These are phyloP conservation scores for Sambucus nigra DNA, from an alignment of 129 eudicot genomes.

Conservation along the genomic window DNA sequence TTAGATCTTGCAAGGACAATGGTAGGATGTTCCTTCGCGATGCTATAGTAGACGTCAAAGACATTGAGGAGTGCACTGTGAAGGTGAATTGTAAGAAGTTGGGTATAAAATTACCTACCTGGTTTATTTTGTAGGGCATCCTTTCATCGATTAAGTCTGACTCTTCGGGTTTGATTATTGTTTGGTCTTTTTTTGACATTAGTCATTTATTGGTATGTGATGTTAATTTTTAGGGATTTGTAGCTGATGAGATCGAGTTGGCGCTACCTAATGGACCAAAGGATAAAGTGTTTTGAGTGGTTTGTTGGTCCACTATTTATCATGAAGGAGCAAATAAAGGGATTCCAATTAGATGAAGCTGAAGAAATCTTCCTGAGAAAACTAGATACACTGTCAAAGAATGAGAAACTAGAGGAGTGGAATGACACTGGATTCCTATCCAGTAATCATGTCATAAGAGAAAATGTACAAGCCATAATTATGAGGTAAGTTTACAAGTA, in stretches of 20 bases:
- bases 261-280: conserved; percentile 50
- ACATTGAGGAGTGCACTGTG: too few species aligned
- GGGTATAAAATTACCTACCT: too few species aligned
- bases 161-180: conserved; percentile 59
- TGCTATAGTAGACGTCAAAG: too few species aligned
- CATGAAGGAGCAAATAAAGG: conserved; percentile 85
- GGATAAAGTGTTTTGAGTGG: conserved; percentile 82
- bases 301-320: conserved; percentile 70
- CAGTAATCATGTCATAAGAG: conserved; percentile 57
- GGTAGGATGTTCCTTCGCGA: too few species aligned
- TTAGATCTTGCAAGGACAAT: too few species aligned
- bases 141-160: conserved; percentile 77
- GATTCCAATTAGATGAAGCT: conserved; percentile 35
- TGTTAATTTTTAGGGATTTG: not conserved
- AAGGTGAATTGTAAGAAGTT: too few species aligned
- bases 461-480: conserved; percentile 75
- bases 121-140: too few species aligned
- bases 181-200: conserved; percentile 30
- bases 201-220: not conserved
- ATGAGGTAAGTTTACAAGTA: conserved; percentile 43
- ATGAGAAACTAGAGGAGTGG: conserved; percentile 76
- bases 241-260: conserved; percentile 68
- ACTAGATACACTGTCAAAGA: conserved; percentile 48
- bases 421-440: conserved; percentile 63
- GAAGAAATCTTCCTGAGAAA: conserved; percentile 60